Conservation (phyloP, 2,329 filamentous ascomycete species). For the Aspergillus sp. region DNA sequence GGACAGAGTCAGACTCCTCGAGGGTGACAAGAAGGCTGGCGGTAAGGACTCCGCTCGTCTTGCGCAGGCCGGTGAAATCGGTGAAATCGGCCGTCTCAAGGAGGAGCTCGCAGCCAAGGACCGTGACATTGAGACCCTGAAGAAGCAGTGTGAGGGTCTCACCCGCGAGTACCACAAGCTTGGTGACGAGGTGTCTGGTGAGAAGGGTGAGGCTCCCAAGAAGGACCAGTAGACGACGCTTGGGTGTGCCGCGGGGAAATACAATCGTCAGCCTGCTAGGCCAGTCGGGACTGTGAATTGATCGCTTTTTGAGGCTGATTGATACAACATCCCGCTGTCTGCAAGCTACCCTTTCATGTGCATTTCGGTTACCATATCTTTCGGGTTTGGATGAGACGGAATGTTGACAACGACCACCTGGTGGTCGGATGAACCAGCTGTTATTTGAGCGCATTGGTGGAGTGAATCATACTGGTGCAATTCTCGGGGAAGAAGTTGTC, state of each 20-base stretch:
- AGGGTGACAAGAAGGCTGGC: slow-evolving; percentile 63
- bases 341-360: neutral
- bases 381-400: neutral
- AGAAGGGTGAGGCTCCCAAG: slow-evolving; percentile 52
- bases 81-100: slow-evolving; percentile 75
- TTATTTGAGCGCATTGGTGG: neutral
- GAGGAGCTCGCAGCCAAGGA: slow-evolving; percentile 73
- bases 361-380: neutral
- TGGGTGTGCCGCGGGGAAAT: neutral
- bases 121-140: slow-evolving; percentile 78
- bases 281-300: neutral
- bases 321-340: neutral
- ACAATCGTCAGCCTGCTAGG: neutral
- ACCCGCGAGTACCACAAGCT: slow-evolving; percentile 83
- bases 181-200: slow-evolving; percentile 74
- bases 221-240: slow-evolving; percentile 53
- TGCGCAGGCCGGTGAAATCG: slow-evolving; percentile 69
- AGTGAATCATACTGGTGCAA: neutral
- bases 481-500: neutral
- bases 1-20: slow-evolving; percentile 82
- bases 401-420: neutral
- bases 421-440: neutral
- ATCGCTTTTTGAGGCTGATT: neutral
- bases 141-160: slow-evolving; percentile 87
- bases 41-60: slow-evolving; percentile 73